A percentile compares a stretch with the other conserved stretches of the same genome.
Conservation (phyloP, 2,329 filamentous ascomycete species). For the Pseudopithomyces maydicus region DNA sequence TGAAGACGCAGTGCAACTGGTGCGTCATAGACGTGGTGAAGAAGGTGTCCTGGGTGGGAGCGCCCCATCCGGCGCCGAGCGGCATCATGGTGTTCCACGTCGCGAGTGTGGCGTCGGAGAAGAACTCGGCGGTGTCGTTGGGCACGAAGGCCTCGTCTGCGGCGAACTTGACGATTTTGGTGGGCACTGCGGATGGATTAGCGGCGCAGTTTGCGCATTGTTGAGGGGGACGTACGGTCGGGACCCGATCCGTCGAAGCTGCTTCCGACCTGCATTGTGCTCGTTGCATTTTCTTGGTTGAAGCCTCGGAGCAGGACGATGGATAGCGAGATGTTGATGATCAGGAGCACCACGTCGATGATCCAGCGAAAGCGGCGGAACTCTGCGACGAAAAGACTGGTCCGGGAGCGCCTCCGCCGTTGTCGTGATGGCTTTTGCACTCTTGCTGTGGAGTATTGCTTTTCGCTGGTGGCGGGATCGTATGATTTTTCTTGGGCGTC, state of each 20-base stretch:
- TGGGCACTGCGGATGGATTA: slow-evolving; percentile 8
- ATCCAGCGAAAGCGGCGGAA: slow-evolving; percentile 9
- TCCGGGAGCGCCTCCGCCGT: background rate
- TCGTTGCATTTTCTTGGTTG: background rate
- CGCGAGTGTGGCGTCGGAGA: slow-evolving; percentile 4
- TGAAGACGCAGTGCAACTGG: slow-evolving; percentile 15
- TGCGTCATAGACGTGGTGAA: slow-evolving; percentile 15
- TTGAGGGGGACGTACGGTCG: background rate
- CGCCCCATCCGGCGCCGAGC: slow-evolving; percentile 10
- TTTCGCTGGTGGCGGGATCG: background rate
- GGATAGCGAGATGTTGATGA: slow-evolving; percentile 10
- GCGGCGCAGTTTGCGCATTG: background rate
- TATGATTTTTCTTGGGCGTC: background rate
- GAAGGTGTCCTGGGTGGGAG: slow-evolving; percentile 6
- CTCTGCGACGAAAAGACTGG: background rate
- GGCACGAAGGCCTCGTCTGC: slow-evolving; percentile 14
- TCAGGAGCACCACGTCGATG: slow-evolving; percentile 5
- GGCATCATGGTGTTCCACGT: slow-evolving; percentile 17
- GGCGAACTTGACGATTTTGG: slow-evolving; percentile 14
- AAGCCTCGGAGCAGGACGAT: slow-evolving; percentile 2
- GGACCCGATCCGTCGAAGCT: slow-evolving; percentile 4
- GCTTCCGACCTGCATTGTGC: slow-evolving; percentile 5
- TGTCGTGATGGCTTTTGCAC: background rate
- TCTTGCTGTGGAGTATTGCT: background rate
- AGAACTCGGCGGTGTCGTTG: slow-evolving; percentile 12